Conservation (phyloP, 495 filamentous ascomycete genomes). For the Endocarpon pusillum region DNA sequence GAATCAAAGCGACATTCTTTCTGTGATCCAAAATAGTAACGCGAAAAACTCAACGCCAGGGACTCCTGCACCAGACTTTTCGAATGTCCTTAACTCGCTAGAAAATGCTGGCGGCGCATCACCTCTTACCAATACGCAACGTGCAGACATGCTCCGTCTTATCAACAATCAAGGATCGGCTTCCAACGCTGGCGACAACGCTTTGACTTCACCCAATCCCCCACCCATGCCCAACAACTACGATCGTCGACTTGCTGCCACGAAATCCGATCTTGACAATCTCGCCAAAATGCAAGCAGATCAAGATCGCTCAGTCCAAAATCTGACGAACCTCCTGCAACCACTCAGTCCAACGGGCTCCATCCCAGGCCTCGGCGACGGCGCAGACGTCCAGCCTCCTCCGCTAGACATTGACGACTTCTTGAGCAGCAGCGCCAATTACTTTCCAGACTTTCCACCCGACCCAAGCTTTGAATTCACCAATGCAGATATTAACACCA, state of each 20-base stretch:
- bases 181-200: constrained; percentile 23
- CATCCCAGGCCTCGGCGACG: constrained; percentile 53
- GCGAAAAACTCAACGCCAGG: constrained; percentile 34
- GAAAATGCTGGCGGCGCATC: constrained; percentile 44
- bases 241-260: constrained; percentile 35
- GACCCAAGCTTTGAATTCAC: constrained; percentile 1
- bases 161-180: constrained; percentile 41
- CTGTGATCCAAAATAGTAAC: constrained; percentile 67
- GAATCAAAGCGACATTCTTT: constrained; percentile 61
- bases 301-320: constrained; percentile 52
- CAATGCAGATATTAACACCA: constrained; percentile 1
- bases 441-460: constrained; percentile 29
- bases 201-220: constrained; percentile 41
- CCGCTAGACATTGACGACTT: constrained; percentile 46
- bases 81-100: constrained; percentile 54
- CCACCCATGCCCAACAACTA: constrained; percentile 41
- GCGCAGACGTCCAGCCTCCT: constrained; percentile 22
- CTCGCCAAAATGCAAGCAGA: constrained; percentile 55
- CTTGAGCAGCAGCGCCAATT: constrained; percentile 47
- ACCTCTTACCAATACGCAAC: constrained; percentile 59
- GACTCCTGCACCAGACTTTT: constrained; percentile 43
- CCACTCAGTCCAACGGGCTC: constrained; percentile 63
- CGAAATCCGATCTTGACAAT: constrained; percentile 54
- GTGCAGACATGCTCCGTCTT: constrained; percentile 60
- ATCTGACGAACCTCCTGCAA: constrained; percentile 50